phyloP scores from a whole-genome alignment of 2,329 filamentous ascomycete genomes.

The Penicillium concentricum region DNA sequence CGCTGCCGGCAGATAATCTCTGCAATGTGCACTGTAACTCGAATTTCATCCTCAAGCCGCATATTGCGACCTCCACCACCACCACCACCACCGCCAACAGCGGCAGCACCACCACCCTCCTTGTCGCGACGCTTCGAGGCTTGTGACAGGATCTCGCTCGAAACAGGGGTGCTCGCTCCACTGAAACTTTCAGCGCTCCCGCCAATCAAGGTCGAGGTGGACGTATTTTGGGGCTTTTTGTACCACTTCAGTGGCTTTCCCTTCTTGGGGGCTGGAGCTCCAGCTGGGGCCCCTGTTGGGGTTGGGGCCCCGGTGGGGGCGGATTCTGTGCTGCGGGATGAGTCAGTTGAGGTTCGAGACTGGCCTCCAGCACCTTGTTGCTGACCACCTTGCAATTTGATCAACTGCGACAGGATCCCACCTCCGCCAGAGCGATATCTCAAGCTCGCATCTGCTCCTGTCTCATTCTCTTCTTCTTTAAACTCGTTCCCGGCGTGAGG shows the following conservation, averaged over 20 bases:
- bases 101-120: constrained; percentile 3
- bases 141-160: constrained; percentile 27
- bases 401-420: constrained; percentile 33
- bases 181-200: constrained; percentile 19
- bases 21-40: constrained; percentile 60
- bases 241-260: constrained; percentile 34
- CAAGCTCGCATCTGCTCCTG: constrained; percentile 12
- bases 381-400: constrained; percentile 22
- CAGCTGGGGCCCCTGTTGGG: neutral
- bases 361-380: neutral
- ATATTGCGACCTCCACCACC: constrained; percentile 10
- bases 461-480: constrained; percentile 9
- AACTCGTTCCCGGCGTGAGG: constrained; percentile 13
- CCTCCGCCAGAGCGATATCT: constrained; percentile 30
- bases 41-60: constrained; percentile 49
- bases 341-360: constrained; percentile 11
- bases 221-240: constrained; percentile 28
- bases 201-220: constrained; percentile 25
- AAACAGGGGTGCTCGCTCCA: constrained; percentile 31
- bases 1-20: constrained; percentile 74
- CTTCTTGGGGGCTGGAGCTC: constrained; percentile 14
- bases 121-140: constrained; percentile 28
- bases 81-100: neutral
- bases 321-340: constrained; percentile 10
- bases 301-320: constrained; percentile 2